Evolutionary conservation across 2,329 filamentous ascomycete genomes (phyloP), one percentile per base, ranked within the genome.

Genomic region (Chrysosporium queenslandicum): DNA sequence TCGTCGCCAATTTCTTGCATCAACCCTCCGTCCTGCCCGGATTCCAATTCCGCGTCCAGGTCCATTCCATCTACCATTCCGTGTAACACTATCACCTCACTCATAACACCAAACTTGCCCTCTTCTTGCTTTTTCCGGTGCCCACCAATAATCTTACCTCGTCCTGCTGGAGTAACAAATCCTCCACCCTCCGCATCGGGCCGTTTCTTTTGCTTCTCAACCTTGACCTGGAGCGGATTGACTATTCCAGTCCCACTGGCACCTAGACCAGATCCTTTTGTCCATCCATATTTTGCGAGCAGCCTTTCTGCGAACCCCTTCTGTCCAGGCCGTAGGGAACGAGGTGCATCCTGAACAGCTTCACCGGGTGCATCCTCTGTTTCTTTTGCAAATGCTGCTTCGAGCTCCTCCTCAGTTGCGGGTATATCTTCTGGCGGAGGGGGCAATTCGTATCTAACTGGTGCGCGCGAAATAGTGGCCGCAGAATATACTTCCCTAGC

Each of bases 1-100:
- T 94, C 87, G 63, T 96, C 87, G 5, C 92, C 92, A 68, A 98
- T 96, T 66, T 96, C 90, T 71, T 97, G 91, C 60, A 91, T 83
- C 47, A 98, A 72, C 12, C 78, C 77, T 11, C 74, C 75, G 50
- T 77, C 77, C 30, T 80, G 77, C 16, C 73, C 70, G 11, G 76
- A 71, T 54, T 83, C 79, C 46, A 95, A 80, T 67, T 96, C 91
- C n/a, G 75, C 76, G 53, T 84, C 79, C 41, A 95, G 71, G 64
- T 95, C 78, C 75, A 97, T 82, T 4, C 85, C 86, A 56, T 92
- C 82, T 1, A 97, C 77, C 86, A 97, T 96, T 46, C 87, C 83
- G 50, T 79, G 77, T 16, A 96, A 71, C 42, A 94, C 82, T 47
- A 97, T 79, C 16, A 97, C 91, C 57, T 86, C 80, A 55, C 83